Conservation (phyloP, 139 green algal species). For the Edaphochlamys debaryana region DNA sequence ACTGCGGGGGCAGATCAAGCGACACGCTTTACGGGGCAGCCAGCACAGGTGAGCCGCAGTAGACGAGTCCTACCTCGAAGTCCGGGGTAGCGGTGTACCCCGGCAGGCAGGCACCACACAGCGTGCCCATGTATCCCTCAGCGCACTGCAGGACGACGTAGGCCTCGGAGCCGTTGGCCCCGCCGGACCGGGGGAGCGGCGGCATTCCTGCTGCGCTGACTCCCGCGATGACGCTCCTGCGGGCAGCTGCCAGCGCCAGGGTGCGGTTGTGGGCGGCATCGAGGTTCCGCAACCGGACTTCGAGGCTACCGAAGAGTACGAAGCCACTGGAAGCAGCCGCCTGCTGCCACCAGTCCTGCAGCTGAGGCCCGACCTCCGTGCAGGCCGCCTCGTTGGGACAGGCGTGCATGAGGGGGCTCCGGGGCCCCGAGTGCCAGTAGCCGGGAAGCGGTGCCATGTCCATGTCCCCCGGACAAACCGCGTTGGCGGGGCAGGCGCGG, state of each 20-base stretch:
- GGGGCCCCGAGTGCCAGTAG: not conserved
- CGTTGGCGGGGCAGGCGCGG: not conserved
- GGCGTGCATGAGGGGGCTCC: not conserved
- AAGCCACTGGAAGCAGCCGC: not conserved
- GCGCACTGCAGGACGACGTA: conserved; percentile 1
- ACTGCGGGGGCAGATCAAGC: too few relatives aligned
- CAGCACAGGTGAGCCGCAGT: too few relatives aligned
- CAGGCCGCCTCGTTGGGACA: not conserved
- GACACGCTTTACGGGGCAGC: too few relatives aligned
- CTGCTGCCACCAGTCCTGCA: not conserved
- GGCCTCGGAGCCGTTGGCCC: too few relatives aligned
- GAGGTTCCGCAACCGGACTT: not conserved
- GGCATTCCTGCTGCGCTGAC: not conserved
- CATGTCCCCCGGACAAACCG: not conserved
- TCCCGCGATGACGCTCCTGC: too few relatives aligned
- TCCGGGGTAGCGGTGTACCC: not conserved
- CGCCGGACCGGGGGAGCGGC: not conserved
- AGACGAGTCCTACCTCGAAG: too few relatives aligned
- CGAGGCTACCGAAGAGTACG: not conserved
- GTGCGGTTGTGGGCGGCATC: too few relatives aligned
- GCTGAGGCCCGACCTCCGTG: not conserved
- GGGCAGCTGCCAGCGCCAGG: too few relatives aligned
- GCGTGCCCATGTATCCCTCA: not conserved
- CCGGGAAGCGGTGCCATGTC: not conserved
- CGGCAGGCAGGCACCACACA: not conserved